These are phyloP conservation scores for Starmerella stellata DNA, from an alignment of 805 yeast species.

Conservation along the genomic window DNA sequence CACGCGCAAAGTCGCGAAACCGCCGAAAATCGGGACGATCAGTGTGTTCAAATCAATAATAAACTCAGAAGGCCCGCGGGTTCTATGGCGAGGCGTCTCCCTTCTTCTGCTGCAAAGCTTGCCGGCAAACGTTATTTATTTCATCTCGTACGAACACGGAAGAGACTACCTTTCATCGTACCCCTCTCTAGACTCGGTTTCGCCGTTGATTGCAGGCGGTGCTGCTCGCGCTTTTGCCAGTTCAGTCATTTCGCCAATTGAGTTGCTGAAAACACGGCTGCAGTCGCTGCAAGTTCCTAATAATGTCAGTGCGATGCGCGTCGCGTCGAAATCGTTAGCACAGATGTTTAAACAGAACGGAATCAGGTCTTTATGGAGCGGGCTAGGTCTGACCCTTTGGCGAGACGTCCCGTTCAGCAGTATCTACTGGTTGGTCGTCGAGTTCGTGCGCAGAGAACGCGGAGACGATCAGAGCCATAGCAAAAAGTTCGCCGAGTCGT, in stretches of 20 bases:
- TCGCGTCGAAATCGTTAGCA: constrained; percentile 32
- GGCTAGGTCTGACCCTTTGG: constrained; percentile 78
- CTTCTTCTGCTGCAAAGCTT: constrained; percentile 68
- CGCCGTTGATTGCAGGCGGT: constrained; percentile 75
- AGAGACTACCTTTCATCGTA: constrained; percentile 47
- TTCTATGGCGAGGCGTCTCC: constrained; percentile 80
- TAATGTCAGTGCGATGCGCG: constrained; percentile 19
- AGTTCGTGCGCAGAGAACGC: constrained; percentile 21
- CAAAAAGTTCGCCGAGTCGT: constrained; percentile 26
- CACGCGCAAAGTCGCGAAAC: neutral
- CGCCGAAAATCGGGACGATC: constrained; percentile 28
- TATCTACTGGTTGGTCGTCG: constrained; percentile 83
- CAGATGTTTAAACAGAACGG: constrained; percentile 41
- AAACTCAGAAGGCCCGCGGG: constrained; percentile 49
- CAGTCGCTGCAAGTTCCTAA: constrained; percentile 54
- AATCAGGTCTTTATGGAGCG: constrained; percentile 51
- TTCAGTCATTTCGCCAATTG: constrained; percentile 70
- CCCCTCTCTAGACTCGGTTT: constrained; percentile 27
- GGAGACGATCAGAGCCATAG: constrained; percentile 2
- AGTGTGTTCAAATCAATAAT: constrained; percentile 55
- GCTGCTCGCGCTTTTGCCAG: constrained; percentile 71
- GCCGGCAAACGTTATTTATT: constrained; percentile 85
- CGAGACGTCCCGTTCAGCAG: constrained; percentile 96
- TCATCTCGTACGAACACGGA: constrained; percentile 78
- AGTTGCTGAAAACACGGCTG: constrained; percentile 66